Conservation (phyloP, 371 early-diverging fungal genomes). For the Mortierella sp. region DNA sequence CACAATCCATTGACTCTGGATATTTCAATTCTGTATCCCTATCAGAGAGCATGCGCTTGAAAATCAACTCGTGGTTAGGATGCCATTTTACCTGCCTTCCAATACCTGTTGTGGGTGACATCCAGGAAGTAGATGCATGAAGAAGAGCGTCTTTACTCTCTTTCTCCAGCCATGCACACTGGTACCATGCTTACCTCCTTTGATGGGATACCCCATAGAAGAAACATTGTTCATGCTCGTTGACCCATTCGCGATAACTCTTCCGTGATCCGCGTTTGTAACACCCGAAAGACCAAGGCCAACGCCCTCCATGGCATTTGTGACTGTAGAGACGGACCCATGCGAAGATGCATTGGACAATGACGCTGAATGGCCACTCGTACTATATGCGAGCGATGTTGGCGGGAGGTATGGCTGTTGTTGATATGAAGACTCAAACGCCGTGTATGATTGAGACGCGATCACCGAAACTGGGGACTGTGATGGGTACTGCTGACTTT, state of each 20-base stretch:
- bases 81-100: too few species aligned
- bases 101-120: slow-evolving; percentile 13
- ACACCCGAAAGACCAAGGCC: slow-evolving; percentile 35
- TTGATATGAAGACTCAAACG: slow-evolving; percentile 7
- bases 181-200: slow-evolving; percentile 21
- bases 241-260: slow-evolving; percentile 1
- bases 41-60: too few species aligned
- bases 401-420: slow-evolving; percentile 23
- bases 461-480: slow-evolving; percentile 12
- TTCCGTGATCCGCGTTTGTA: slow-evolving; percentile 19
- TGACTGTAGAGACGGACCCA: slow-evolving; percentile 21
- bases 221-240: neutral
- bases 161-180: too few species aligned
- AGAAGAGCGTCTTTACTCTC: neutral
- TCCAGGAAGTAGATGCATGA: neutral
- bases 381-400: slow-evolving; percentile 10
- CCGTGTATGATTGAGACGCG: slow-evolving; percentile 22
- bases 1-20: too few species aligned
- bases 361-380: slow-evolving; percentile 17
- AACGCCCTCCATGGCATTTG: slow-evolving; percentile 25
- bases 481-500: slow-evolving; percentile 9
- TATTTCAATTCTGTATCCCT: too few species aligned
- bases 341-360: slow-evolving; percentile 22
- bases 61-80: too few species aligned
- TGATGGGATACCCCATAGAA: neutral